Conservation (phyloP, 345 rosid genomes). For the Eucalyptus viminalis region DNA sequence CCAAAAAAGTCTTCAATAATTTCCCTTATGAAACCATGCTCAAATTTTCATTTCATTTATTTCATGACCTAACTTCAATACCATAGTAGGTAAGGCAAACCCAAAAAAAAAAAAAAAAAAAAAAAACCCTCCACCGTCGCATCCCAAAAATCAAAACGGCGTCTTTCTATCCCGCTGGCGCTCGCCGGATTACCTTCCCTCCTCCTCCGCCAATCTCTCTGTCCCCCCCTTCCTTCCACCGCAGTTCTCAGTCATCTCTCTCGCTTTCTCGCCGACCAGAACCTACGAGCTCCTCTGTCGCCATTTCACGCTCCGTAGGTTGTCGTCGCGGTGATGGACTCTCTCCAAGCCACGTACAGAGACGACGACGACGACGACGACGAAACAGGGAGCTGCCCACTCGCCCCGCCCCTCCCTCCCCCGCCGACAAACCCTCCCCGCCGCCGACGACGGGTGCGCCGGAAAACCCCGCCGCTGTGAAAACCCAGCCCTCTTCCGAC, state of each 20-base stretch:
- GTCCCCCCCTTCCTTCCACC: background rate
- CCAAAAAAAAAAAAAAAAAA: background rate
- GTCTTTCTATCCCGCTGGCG: background rate
- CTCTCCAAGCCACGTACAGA: background rate
- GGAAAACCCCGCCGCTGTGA: background rate
- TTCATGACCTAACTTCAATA: background rate
- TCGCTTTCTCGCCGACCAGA: background rate
- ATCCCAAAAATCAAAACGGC: background rate
- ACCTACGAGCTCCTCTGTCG: background rate
- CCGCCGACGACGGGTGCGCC: background rate
- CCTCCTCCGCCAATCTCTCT: background rate
- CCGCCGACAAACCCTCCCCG: background rate
- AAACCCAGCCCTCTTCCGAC: conserved; percentile 33
- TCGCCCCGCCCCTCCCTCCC: background rate
- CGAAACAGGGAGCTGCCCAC: background rate
- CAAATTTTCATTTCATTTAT: background rate
- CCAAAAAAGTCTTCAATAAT: background rate
- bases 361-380: background rate
- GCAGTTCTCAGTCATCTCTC: background rate
- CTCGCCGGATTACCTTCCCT: background rate
- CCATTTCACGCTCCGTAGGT: background rate
- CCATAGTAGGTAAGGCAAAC: background rate
- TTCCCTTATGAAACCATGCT: background rate
- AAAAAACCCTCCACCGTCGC: background rate
- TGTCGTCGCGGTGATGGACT: background rate